Percentiles rank a stretch among this genome's conserved stretches.
Evolutionary conservation across 2,329 filamentous ascomycete species (phyloP).

Genomic region (Alternaria viburni): DNA sequence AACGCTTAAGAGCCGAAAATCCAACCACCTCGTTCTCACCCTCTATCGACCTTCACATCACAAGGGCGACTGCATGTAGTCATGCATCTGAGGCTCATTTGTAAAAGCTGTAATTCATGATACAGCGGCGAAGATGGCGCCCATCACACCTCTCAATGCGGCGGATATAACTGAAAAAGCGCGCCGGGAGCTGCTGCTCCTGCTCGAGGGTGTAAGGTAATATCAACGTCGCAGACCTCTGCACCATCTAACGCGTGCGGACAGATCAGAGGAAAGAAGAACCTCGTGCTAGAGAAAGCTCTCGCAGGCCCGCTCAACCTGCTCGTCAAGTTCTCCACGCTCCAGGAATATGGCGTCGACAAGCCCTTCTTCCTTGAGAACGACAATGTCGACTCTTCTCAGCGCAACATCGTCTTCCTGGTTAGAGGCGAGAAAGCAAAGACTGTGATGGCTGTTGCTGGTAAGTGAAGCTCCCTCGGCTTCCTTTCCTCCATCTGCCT

Average conservation of each 20-base stretch:
- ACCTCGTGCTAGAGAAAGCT: slow-evolving; percentile 88
- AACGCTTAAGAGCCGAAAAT: slow-evolving; percentile 13
- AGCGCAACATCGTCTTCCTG: slow-evolving; percentile 94
- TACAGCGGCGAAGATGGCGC: slow-evolving; percentile 62
- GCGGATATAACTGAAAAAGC: slow-evolving; percentile 81
- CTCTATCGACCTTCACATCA: slow-evolving; percentile 9
- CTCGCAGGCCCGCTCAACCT: slow-evolving; percentile 88
- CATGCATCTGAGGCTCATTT: slow-evolving; percentile 6
- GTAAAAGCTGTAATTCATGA: slow-evolving; percentile 14
- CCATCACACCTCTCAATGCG: slow-evolving; percentile 72
- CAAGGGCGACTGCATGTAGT: slow-evolving; percentile 13
- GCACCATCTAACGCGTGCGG: slow-evolving; percentile 40
- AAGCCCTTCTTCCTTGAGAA: slow-evolving; percentile 98
- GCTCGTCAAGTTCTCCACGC: slow-evolving; percentile 91
- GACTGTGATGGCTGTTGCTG: slow-evolving; percentile 84
- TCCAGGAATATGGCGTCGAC: slow-evolving; percentile 97
- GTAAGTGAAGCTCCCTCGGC: slow-evolving; percentile 59
- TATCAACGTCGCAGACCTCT: slow-evolving; percentile 32
- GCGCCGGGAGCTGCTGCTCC: slow-evolving; percentile 84
- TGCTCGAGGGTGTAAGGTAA: slow-evolving; percentile 91
- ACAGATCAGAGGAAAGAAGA: slow-evolving; percentile 98
- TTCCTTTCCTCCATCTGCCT: slow-evolving; percentile 5
- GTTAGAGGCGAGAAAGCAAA: slow-evolving; percentile 87
- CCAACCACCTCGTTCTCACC: background rate
- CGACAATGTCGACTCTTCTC: slow-evolving; percentile 89